These are phyloP conservation scores for Kwoniella heveanensis DNA, from an alignment of 768 basidiomycete species.

Conservation along the genomic window DNA sequence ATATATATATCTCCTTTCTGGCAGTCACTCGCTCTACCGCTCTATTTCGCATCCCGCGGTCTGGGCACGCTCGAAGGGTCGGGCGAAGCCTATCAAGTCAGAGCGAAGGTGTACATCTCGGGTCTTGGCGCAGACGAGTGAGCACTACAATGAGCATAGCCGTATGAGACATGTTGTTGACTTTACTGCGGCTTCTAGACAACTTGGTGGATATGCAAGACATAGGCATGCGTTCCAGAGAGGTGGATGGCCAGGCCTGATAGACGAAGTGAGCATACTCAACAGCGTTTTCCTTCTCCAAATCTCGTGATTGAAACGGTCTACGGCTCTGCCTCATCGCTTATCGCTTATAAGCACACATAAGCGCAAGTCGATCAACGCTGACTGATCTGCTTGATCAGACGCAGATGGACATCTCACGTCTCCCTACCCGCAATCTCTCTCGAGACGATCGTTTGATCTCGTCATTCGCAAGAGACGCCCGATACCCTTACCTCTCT, in stretches of 20 bases:
- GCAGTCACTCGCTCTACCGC: constrained; percentile 90
- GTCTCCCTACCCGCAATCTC: constrained; percentile 83
- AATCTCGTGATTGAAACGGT: too few species aligned
- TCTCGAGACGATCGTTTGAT: constrained; percentile 93
- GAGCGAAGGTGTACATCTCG: constrained; percentile 79
- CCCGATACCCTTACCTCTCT: constrained; percentile 86
- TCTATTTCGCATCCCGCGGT: constrained; percentile 90
- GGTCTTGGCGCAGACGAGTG: constrained; percentile 91
- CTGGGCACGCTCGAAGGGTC: constrained; percentile 63
- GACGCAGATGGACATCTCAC: constrained; percentile 86
- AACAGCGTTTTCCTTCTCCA: neutral
- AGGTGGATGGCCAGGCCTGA: constrained; percentile 73
- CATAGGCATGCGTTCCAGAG: constrained; percentile 74
- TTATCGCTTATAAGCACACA: too few species aligned
- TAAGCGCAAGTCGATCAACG: too few species aligned
- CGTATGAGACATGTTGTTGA: too few species aligned
- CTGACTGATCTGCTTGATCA: constrained; percentile 48
- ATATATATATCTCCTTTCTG: too few species aligned
- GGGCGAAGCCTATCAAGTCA: constrained; percentile 66
- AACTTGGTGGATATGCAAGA: constrained; percentile 89
- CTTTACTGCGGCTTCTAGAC: too few species aligned
- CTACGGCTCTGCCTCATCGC: too few species aligned
- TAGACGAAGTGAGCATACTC: constrained; percentile 69
- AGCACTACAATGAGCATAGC: constrained; percentile 30
- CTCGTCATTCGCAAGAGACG: constrained; percentile 88